A percentile compares a stretch with the other conserved stretches of the same genome.
Evolutionary conservation across 257 asterid genomes (phyloP).

Genomic region (Echium plantagineum): DNA sequence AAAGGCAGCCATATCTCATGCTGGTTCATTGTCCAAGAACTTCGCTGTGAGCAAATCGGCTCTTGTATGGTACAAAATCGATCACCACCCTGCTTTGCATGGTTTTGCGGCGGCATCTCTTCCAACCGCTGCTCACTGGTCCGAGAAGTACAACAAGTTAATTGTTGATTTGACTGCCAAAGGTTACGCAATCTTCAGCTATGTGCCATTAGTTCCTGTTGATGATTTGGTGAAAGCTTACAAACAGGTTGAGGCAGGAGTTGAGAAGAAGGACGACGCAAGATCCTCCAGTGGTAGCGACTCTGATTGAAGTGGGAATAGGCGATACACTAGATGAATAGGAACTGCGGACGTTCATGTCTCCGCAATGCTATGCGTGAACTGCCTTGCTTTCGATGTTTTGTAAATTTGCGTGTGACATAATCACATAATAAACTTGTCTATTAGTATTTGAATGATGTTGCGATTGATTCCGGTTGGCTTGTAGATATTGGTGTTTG

Average conservation of each 20-base stretch:
- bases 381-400: background rate
- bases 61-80: conserved; percentile 27
- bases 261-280: conserved; percentile 22
- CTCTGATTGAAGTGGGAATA: background rate
- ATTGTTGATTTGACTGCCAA: conserved; percentile 30
- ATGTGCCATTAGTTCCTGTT: conserved; percentile 54
- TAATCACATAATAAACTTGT: background rate
- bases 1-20: conserved; percentile 38
- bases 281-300: conserved; percentile 7
- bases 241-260: conserved; percentile 46
- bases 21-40: conserved; percentile 28
- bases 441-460: too few species aligned
- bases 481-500: too few species aligned
- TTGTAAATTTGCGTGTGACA: background rate
- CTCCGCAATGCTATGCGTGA: background rate
- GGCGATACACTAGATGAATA: background rate
- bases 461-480: background rate
- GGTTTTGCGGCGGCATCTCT: conserved; percentile 25
- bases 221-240: conserved; percentile 58
- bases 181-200: conserved; percentile 39
- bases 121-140: conserved; percentile 42
- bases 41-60: conserved; percentile 32
- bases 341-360: background rate
- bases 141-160: conserved; percentile 42
- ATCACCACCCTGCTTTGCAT: conserved; percentile 35